phyloP scores from a whole-genome alignment of 306 rosid genomes.

The Urtica urens region DNA sequence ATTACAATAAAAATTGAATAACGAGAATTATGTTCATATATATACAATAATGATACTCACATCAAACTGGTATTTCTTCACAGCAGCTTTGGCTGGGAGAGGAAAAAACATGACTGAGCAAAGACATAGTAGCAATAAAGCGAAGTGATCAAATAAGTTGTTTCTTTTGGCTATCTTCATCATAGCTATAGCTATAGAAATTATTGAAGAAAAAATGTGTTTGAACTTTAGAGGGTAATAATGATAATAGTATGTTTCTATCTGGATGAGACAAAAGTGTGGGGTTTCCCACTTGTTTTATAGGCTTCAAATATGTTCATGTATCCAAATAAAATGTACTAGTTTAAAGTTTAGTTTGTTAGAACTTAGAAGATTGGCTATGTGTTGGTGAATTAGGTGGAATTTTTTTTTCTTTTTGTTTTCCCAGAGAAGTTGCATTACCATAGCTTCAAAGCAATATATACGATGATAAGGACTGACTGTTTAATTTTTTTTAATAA shows the following conservation, averaged over 20 bases:
- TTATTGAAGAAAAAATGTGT: not conserved
- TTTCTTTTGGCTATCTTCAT: not conserved
- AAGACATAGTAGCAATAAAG: not conserved
- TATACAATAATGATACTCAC: not conserved
- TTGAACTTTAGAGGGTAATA: no score
- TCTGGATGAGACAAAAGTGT: not conserved
- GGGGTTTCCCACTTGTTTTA: no score
- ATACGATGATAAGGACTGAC: not conserved
- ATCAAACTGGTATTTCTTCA: constrained; percentile 15
- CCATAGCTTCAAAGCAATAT: not conserved
- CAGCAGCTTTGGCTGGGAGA: constrained; percentile 14
- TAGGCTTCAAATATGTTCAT: no score
- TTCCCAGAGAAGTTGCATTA: not conserved
- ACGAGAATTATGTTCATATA: not conserved
- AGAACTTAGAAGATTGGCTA: not conserved
- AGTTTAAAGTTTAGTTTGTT: not conserved
- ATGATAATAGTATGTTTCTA: not conserved
- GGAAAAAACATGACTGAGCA: not conserved
- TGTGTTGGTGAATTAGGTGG: constrained; percentile 2
- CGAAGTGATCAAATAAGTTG: not conserved
- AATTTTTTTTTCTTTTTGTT: no score
- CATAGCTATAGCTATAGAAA: no score
- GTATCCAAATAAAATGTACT: not conserved
- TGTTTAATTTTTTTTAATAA: not conserved
- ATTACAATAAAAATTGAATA: not conserved